A percentile compares a stretch with the other conserved stretches of the same genome.
phyloP scores from a whole-genome alignment of 1,284 basidiomycete species.

The Austropuccinia psidii region DNA sequence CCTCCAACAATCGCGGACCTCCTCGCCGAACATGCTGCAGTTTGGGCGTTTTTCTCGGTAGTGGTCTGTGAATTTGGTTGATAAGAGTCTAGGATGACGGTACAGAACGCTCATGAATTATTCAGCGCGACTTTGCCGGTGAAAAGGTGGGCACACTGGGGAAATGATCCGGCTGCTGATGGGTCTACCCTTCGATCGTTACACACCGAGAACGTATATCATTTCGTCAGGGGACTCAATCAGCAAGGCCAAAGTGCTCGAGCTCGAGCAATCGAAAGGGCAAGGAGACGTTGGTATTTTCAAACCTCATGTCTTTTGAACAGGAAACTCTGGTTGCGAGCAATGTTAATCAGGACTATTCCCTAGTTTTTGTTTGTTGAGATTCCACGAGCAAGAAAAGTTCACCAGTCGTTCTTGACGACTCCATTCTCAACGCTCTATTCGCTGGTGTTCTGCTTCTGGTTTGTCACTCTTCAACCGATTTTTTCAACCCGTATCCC shows the following conservation, averaged over 20 bases:
- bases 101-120: too few relatives aligned
- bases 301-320: too few relatives aligned
- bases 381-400: slow-evolving; percentile 48
- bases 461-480: slow-evolving; percentile 50
- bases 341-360: too few relatives aligned
- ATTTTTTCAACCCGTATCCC: slow-evolving; percentile 49
- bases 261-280: slow-evolving; percentile 56
- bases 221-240: slow-evolving; percentile 72
- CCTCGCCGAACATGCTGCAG: too few relatives aligned
- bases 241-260: slow-evolving; percentile 62
- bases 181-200: slow-evolving; percentile 66
- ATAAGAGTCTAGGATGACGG: too few relatives aligned
- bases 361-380: slow-evolving; percentile 38
- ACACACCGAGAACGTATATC: slow-evolving; percentile 70
- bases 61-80: too few relatives aligned
- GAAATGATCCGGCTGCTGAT: slow-evolving; percentile 75
- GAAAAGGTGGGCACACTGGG: slow-evolving; percentile 80
- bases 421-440: slow-evolving; percentile 60
- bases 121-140: too few relatives aligned
- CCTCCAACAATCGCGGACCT: too few relatives aligned
- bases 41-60: too few relatives aligned
- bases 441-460: slow-evolving; percentile 48
- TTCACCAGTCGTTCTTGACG: slow-evolving; percentile 67
- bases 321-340: too few relatives aligned
- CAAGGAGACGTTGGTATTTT: slow-evolving; percentile 38